Evolutionary conservation across 768 basidiomycete genomes (phyloP), one percentile per base, ranked within the genome.

Genomic region (Termitomyces sp.): DNA sequence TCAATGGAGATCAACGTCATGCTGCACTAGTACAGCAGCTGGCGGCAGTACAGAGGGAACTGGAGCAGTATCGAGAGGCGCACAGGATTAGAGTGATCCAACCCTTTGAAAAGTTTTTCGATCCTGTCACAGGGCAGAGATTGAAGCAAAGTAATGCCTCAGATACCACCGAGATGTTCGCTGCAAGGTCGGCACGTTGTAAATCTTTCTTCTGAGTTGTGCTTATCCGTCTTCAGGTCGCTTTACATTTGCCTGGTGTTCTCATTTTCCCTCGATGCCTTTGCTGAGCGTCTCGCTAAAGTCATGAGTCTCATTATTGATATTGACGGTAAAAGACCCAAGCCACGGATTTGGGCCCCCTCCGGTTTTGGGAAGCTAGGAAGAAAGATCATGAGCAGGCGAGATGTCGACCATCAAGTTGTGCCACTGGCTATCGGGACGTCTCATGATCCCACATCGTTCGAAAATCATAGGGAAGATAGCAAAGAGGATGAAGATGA

Each of bases 161-260:
- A 16, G 66, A 68, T 39, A 61, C 63, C 12, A 49, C 63, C 35
- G 75, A 76, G 46, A 72, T 74, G 67, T 81, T 80, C 60, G 73
- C 78, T 57, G 76, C 76, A 2, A 71, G 77, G 79, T 79, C 57
- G 0, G 69, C 63, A 12, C 20, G 7, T 32, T 16, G 44, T 42
- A 16, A 33, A 9, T 57, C 32, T 44, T 32, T 49, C 16, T 7
- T 13, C 7, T n/a, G 45, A 51, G 46, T n/a, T 6, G 18, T 54
- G 22, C 36, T 61, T 42, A 11, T 11, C 39, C 28, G 9, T 16
- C 57, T 50, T 15, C 55, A 80, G 79, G 36, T 78, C 81, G 3
- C 70, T 82, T 2, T 82, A 76, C 58, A 70, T 78, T 15, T 79
- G 78, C 50, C 81, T 81, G 57, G 78, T 81, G 1, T 81, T 79